Evolutionary conservation across 345 rosid genomes (phyloP).

Genomic region (Gossypium longicalyx): DNA sequence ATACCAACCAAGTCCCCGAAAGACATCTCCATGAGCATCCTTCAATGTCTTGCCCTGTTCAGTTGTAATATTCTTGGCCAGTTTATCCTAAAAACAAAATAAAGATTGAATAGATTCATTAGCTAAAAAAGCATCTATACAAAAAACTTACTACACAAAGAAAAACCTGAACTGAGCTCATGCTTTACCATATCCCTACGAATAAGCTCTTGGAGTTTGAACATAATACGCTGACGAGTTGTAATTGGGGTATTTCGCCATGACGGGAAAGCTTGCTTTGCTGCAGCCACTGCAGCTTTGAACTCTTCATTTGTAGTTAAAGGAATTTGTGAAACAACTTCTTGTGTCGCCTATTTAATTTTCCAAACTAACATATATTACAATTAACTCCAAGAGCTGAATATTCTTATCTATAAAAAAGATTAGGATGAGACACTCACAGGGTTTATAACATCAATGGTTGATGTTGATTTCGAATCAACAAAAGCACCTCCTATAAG

Average conservation of each 20-base stretch:
- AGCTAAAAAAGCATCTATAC: slow-evolving; percentile 1
- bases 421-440: slow-evolving; percentile 39
- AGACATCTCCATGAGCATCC: slow-evolving; percentile 98
- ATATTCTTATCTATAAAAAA: neutral
- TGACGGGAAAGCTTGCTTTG: slow-evolving; percentile 72
- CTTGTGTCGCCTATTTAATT: slow-evolving; percentile 76
- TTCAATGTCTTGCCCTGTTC: slow-evolving; percentile 98
- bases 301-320: slow-evolving; percentile 87
- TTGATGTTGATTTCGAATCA: slow-evolving; percentile 56
- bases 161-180: slow-evolving; percentile 3
- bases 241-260: slow-evolving; percentile 93
- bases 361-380: neutral
- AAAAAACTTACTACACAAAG: neutral
- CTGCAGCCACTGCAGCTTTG: slow-evolving; percentile 84
- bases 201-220: slow-evolving; percentile 90
- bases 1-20: slow-evolving; percentile 82
- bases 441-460: slow-evolving; percentile 80
- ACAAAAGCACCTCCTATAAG: slow-evolving; percentile 80
- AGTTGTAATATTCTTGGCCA: slow-evolving; percentile 74
- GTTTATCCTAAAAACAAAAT: slow-evolving; percentile 58
- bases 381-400: neutral
- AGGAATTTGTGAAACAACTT: slow-evolving; percentile 80
- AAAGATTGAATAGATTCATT: neutral
- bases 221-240: slow-evolving; percentile 81
- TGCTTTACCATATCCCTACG: slow-evolving; percentile 69